A percentile compares a stretch with the other conserved stretches of the same genome.
Evolutionary conservation across 495 filamentous ascomycete species (phyloP).

Genomic region (Rostrohypoxylon terebratum): DNA sequence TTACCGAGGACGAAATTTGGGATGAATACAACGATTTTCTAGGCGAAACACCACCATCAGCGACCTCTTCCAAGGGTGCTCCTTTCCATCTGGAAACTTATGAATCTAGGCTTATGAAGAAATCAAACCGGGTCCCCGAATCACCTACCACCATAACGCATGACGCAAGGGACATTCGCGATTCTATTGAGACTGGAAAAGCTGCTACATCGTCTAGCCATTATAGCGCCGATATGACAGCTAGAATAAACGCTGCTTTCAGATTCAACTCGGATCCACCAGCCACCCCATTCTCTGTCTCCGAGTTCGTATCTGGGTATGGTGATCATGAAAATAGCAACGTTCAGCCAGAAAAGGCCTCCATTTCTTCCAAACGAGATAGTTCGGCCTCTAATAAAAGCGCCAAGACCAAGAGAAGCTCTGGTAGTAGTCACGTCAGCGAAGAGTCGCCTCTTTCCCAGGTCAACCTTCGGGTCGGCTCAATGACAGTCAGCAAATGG

Average conservation of each 20-base stretch:
- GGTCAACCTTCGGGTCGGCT: constrained; percentile 84
- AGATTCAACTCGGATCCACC: constrained; percentile 52
- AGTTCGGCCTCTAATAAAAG: constrained; percentile 55
- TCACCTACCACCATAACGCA: constrained; percentile 54
- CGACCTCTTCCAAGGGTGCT: constrained; percentile 58
- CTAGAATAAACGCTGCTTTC: constrained; percentile 59
- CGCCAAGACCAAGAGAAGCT: constrained; percentile 55
- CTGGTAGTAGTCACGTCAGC: constrained; percentile 59
- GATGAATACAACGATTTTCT: constrained; percentile 93
- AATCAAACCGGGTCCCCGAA: constrained; percentile 52
- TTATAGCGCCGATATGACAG: constrained; percentile 61
- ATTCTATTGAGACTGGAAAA: constrained; percentile 46
- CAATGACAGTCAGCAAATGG: constrained; percentile 77
- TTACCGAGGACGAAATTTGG: constrained; percentile 91
- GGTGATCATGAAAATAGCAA: constrained; percentile 58
- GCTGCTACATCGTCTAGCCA: constrained; percentile 53
- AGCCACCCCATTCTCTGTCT: constrained; percentile 64
- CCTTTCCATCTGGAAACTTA: constrained; percentile 61
- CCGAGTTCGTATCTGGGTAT: constrained; percentile 65
- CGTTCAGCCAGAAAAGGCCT: constrained; percentile 42
- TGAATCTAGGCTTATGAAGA: constrained; percentile 45
- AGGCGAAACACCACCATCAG: constrained; percentile 72
- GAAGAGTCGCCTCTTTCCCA: constrained; percentile 71
- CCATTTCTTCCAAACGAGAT: constrained; percentile 48
- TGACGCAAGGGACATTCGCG: constrained; percentile 48